Percentiles rank a stretch among this genome's conserved stretches.
Evolutionary conservation across 2,329 filamentous ascomycete species (phyloP).

Genomic region (Cytospora leucostoma): DNA sequence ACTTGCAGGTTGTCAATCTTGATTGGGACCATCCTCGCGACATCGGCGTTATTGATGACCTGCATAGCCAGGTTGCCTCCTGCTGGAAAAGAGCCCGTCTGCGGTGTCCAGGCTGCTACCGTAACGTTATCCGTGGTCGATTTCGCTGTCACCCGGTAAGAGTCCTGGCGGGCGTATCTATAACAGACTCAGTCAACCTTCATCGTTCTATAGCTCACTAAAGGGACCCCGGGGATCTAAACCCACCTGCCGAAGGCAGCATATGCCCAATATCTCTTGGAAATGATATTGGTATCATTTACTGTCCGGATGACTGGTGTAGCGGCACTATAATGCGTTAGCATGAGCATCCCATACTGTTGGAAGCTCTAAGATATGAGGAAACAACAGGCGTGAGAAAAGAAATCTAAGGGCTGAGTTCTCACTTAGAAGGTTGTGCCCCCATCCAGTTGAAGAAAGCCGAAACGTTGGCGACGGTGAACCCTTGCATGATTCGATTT

Average conservation of each 20-base stretch:
- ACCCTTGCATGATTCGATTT: conserved; percentile 21
- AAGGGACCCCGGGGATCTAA: not conserved
- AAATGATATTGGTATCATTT: conserved; percentile 20
- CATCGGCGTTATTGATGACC: conserved; percentile 26
- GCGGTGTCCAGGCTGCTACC: conserved; percentile 17
- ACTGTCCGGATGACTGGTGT: conserved; percentile 17
- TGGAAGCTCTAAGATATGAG: too few relatives aligned
- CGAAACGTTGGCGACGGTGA: conserved; percentile 24
- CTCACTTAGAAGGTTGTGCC: conserved; percentile 18
- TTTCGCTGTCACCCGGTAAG: conserved; percentile 17
- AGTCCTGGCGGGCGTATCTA: conserved; percentile 25
- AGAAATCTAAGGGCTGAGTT: not conserved
- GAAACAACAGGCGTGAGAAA: not conserved
- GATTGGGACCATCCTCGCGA: conserved; percentile 8
- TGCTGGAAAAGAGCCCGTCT: conserved; percentile 15
- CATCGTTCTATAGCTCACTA: not conserved
- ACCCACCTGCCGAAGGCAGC: conserved; percentile 20
- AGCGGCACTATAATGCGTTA: conserved; percentile 9
- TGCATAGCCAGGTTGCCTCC: conserved; percentile 25
- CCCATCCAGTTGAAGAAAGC: conserved; percentile 27
- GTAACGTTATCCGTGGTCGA: conserved; percentile 18
- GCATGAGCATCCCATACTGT: not conserved
- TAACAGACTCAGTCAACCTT: not conserved
- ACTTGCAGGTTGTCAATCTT: conserved; percentile 5
- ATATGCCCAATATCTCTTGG: conserved; percentile 21